Conservation (phyloP, 2,329 filamentous ascomycete genomes). For the Colletotrichum cuscutae region DNA sequence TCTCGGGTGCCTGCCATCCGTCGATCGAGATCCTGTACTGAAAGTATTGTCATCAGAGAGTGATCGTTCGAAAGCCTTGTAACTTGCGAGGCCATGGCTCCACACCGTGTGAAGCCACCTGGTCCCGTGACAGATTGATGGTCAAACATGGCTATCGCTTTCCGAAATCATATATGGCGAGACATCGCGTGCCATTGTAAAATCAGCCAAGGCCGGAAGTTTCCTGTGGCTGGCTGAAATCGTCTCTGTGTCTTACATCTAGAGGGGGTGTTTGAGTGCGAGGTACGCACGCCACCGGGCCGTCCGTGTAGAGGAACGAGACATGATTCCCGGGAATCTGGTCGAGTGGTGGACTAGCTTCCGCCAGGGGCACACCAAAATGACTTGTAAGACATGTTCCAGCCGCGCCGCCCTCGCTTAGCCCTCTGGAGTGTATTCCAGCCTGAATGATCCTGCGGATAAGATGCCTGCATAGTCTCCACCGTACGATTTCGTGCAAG, state of each 20-base stretch:
- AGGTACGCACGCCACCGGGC: constrained; percentile 1
- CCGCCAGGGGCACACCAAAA: neutral
- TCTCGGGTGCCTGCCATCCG: neutral
- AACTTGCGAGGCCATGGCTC: neutral
- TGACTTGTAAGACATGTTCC: constrained; percentile 18
- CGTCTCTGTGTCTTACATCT: constrained; percentile 2
- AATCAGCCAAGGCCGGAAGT: neutral
- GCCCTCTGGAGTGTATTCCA: neutral
- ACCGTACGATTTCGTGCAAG: neutral
- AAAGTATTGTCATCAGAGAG: neutral
- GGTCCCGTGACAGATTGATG: constrained; percentile 23
- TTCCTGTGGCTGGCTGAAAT: neutral
- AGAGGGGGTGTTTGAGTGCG: neutral
- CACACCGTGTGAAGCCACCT: constrained; percentile 13
- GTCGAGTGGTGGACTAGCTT: constrained; percentile 21
- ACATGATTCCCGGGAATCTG: constrained; percentile 22
- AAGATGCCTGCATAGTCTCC: neutral
- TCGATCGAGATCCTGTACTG: neutral
- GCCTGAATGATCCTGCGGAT: neutral
- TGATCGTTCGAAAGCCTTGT: neutral
- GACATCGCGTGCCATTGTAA: neutral
- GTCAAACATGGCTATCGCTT: constrained; percentile 16
- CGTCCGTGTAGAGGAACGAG: constrained; percentile 5
- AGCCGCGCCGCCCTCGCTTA: constrained; percentile 10
- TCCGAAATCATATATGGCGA: neutral